Percentiles rank a stretch among this genome's conserved stretches.
Conservation (phyloP, 495 filamentous ascomycete genomes). For the Cercophora sp. region DNA sequence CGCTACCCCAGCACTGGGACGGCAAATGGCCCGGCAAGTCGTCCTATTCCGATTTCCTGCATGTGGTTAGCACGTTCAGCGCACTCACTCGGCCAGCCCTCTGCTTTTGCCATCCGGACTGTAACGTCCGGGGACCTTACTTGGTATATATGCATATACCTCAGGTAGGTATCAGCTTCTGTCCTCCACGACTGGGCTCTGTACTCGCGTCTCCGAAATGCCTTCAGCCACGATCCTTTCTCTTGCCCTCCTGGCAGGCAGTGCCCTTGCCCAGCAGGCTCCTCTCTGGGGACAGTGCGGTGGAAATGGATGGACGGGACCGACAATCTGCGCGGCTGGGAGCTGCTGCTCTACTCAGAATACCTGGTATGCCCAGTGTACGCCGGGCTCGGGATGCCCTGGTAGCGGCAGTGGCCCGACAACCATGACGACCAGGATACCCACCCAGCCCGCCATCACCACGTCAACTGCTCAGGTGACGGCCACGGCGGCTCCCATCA, state of each 20-base stretch:
- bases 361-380: constrained; percentile 1
- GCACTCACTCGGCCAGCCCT: background rate
- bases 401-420: constrained; percentile 1
- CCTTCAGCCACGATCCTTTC: background rate
- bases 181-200: background rate
- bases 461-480: background rate
- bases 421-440: background rate
- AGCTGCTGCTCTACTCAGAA: constrained; percentile 2
- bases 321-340: background rate
- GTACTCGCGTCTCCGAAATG: constrained; percentile 1
- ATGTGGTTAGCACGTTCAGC: background rate
- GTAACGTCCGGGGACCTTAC: background rate
- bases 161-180: background rate
- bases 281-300: constrained; percentile 2
- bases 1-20: background rate
- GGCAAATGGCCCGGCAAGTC: constrained; percentile 2
- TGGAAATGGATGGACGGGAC: constrained; percentile 1
- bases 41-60: constrained; percentile 2
- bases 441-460: background rate
- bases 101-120: background rate
- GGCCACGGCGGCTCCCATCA: background rate
- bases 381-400: constrained; percentile 1
- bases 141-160: background rate
- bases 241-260: constrained; percentile 2
- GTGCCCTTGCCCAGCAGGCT: background rate